phyloP scores from a whole-genome alignment of 1,284 basidiomycete genomes.

The Ceratobasidium sp. region DNA sequence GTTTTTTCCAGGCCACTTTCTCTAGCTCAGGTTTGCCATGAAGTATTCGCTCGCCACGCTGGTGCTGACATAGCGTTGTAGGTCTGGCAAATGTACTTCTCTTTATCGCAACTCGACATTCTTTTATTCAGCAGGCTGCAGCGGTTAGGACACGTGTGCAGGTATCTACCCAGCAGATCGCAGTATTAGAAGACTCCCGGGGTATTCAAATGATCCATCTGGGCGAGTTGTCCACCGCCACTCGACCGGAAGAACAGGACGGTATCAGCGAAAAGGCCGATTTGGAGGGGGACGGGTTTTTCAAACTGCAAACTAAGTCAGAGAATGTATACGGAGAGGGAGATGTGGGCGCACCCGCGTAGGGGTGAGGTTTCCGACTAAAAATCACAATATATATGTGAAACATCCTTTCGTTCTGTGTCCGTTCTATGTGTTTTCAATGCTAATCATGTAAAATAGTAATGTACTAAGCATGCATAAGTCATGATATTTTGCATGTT shows the following conservation, averaged over 20 bases:
- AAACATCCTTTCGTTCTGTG: too few species aligned
- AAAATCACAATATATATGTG: too few species aligned
- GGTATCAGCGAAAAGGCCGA: too few species aligned
- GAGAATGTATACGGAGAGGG: too few species aligned
- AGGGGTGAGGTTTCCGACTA: too few species aligned
- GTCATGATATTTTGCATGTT: too few species aligned
- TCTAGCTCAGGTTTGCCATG: conserved; percentile 9
- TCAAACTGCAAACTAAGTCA: too few species aligned
- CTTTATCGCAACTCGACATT: conserved; percentile 36
- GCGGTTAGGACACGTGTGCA: conserved; percentile 4
- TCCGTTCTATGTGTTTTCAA: too few species aligned
- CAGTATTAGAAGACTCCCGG: conserved; percentile 16
- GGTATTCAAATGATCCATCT: conserved; percentile 26
- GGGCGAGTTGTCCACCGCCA: neutral
- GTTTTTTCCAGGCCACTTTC: neutral
- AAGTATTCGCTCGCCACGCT: neutral
- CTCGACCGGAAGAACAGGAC: neutral
- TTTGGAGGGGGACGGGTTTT: too few species aligned
- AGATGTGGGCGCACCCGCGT: too few species aligned
- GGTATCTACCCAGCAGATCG: conserved; percentile 10
- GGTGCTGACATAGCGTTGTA: neutral
- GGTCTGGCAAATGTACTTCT: conserved; percentile 29
- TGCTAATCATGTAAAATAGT: too few species aligned
- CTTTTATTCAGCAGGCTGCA: conserved; percentile 24
- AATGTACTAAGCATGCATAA: too few species aligned